phyloP scores from a whole-genome alignment of 2,329 filamentous ascomycete genomes.

The Neophaeococcomyces aloes region DNA sequence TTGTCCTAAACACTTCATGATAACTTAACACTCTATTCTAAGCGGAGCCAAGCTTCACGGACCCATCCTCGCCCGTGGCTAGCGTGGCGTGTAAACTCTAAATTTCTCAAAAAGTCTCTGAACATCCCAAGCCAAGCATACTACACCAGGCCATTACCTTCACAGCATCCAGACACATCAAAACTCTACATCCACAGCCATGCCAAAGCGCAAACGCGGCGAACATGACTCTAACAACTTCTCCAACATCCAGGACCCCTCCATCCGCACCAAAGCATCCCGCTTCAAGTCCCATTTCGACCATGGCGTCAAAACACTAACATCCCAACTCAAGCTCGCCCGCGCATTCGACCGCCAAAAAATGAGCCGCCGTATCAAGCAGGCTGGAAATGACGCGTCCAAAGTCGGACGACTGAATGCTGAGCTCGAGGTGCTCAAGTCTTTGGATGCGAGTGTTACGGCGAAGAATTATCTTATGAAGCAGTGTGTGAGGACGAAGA shows the following conservation, averaged over 20 bases:
- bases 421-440: conserved; percentile 49
- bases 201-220: conserved; percentile 23
- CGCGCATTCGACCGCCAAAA: conserved; percentile 56
- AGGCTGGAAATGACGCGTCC: conserved; percentile 36
- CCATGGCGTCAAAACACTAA: conserved; percentile 40
- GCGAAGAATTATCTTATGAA: conserved; percentile 48
- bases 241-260: conserved; percentile 19
- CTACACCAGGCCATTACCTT: too few relatives aligned
- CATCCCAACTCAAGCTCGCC: conserved; percentile 46
- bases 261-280: conserved; percentile 25
- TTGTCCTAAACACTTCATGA: too few relatives aligned
- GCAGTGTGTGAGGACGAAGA: conserved; percentile 47
- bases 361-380: conserved; percentile 48
- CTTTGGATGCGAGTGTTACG: conserved; percentile 39
- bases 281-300: conserved; percentile 39
- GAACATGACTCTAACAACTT: conserved; percentile 2
- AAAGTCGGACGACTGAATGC: conserved; percentile 37
- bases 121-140: too few relatives aligned
- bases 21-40: too few relatives aligned
- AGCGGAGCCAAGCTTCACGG: too few relatives aligned
- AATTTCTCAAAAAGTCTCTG: too few relatives aligned
- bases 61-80: too few relatives aligned
- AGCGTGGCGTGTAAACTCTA: too few relatives aligned
- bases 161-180: too few relatives aligned
- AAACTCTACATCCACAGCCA: conserved; percentile 5